These are phyloP conservation scores for Tetrahymena malaccensis DNA, from an alignment of 73 alveolate genomes.

Conservation along the genomic window DNA sequence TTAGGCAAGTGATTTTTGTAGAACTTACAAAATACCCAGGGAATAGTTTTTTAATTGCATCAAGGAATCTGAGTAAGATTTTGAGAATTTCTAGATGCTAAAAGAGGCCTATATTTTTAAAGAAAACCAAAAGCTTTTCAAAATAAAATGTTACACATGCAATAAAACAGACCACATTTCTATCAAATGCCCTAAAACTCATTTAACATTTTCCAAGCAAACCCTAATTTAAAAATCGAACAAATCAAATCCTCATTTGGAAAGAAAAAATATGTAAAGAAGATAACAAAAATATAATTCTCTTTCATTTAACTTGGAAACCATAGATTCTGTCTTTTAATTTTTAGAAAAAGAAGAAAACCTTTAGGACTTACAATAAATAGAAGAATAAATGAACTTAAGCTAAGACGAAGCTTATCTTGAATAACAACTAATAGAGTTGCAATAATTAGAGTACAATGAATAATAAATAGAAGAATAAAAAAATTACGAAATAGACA, in stretches of 20 bases:
- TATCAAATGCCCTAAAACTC: conserved; percentile 1
- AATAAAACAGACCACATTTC: conserved; percentile 52
- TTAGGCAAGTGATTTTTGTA: conserved; percentile 62
- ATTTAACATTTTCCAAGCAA: background rate
- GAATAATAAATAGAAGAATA: background rate
- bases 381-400: background rate
- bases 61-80: background rate
- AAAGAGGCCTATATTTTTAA: conserved; percentile 37
- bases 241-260: background rate
- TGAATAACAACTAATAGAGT: background rate
- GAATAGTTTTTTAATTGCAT: conserved; percentile 21
- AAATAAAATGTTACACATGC: conserved; percentile 64
- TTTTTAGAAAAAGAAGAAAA: background rate
- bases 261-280: background rate
- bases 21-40: conserved; percentile 41
- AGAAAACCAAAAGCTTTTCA: conserved; percentile 28
- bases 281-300: background rate
- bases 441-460: background rate
- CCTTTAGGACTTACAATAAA: background rate
- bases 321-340: background rate
- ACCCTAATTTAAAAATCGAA: background rate
- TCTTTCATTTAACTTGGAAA: background rate
- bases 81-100: conserved; percentile 41
- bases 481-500: background rate
- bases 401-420: background rate